These are phyloP conservation scores for Carex pumila DNA, from an alignment of 176 grass and related monocot species.

Conservation along the genomic window DNA sequence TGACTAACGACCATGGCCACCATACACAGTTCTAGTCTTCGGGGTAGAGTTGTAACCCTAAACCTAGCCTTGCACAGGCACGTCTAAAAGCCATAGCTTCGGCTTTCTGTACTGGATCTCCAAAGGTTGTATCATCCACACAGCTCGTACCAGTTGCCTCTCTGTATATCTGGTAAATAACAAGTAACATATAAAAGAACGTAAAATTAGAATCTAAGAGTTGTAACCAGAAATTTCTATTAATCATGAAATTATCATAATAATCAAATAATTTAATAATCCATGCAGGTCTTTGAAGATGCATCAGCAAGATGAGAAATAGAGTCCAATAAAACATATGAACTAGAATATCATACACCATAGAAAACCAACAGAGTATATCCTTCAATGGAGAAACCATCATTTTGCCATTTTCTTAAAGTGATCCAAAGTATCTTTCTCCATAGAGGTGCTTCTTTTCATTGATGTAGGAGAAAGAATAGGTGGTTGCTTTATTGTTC, in stretches of 20 bases:
- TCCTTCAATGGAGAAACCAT: not conserved
- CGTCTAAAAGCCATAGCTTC: slow-evolving; percentile 98
- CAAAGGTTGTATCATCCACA: slow-evolving; percentile 48
- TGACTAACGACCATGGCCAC: not conserved
- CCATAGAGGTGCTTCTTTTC: not conserved
- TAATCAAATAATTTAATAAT: not conserved
- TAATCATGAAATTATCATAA: not conserved
- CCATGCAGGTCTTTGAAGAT: not conserved
- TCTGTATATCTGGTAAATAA: slow-evolving; percentile 54
- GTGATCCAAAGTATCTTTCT: not conserved
- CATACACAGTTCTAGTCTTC: slow-evolving; percentile 37
- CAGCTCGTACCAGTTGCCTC: slow-evolving; percentile 79
- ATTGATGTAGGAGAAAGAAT: not conserved
- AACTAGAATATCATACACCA: not conserved
- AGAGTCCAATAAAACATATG: not conserved
- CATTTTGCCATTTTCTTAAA: not conserved
- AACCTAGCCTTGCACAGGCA: slow-evolving; percentile 87
- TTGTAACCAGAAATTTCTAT: not conserved
- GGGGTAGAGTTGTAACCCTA: slow-evolving; percentile 95
- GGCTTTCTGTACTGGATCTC: slow-evolving; percentile 92
- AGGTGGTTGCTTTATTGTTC: not conserved
- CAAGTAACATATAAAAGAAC: not conserved
- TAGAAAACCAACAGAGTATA: not conserved
- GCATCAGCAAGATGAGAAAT: not conserved
- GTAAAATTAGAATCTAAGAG: not conserved